Evolutionary conservation across 306 rosid species (phyloP), one percentile per base, ranked within the genome.

Genomic region (Vigna nakashimae): DNA sequence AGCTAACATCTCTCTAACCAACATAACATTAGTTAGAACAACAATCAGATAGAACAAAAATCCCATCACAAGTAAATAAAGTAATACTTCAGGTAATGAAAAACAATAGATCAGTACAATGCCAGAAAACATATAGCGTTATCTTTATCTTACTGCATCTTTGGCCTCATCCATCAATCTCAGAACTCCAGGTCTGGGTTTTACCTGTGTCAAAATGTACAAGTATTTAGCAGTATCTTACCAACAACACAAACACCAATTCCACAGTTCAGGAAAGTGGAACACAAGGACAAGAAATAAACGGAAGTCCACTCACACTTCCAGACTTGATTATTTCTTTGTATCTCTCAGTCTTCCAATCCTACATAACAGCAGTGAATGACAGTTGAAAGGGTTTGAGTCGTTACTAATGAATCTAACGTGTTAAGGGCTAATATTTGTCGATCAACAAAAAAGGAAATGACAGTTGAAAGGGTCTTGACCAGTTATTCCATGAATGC

Each of bases 311-410:
- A n/a, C 96, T 89, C 86, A 95, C 98, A 53, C 92, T 79, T 84
- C 98, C 98, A n/a, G 98, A 95, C 82, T 92, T 95, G 81, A 95
- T 86, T 71, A 92, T 95, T 52, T 92, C 98, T 80, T 95, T 90
- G 88, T 95, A 95, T 86, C 98, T 88, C 76, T 92, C 97, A 1
- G 97, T 95, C 85, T 95, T 95, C 98, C 98, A 95, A 79, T 92
- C 98, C 98, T 95, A 78, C 88, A 81, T 53, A 38, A 82, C 45
- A 75, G 18, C 6, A 18, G 30, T 28, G 77, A 75, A 45, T 10
- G 26, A 45, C 48, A 45, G 6, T 18, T 38, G 71, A 10, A 26
- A 38, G 3, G 22, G 56, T 22, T 36, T 26, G 43, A 38, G 74
- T 69, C 58, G 36, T 7, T 48, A 40, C 17, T 52, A 8, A 40